Evolutionary conservation across 2,329 filamentous ascomycete genomes (phyloP), one percentile per base, ranked within the genome.

Genomic region (Xylaria arbuscula): DNA sequence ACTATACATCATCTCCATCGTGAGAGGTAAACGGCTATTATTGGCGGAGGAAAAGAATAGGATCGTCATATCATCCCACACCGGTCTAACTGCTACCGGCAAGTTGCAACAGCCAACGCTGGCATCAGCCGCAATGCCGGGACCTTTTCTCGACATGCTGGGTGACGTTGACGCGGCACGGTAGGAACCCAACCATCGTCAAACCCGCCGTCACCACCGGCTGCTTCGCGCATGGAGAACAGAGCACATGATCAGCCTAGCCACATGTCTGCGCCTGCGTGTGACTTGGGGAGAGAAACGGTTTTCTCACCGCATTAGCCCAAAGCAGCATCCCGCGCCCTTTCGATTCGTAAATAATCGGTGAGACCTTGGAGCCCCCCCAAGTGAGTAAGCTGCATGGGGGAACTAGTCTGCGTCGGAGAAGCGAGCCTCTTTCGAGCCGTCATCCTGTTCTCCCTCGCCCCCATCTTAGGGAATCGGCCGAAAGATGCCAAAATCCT

Each of bases 191-290:
- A 45, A 64, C 2, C 13, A 48, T 57, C 59, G 54, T 60, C 67
- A 45, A 45, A 15, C 40, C 40, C 6, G 58, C 48, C 63, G 53
- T 38, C 57, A 55, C 32, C 64, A 36, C 53, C 64, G 63, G 5
- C 68, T 45, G 54, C 55, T 36, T 65, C 62, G 58, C 66, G 66
- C 70, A 72, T 71, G 47, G 54, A 22, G 45, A 40, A 28, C 15
- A 19, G 32, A 60, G 64, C 70, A 72, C 70, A 72, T 72, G 70
- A 72, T 64, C 56, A 57, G 36, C 19, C 48, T 19, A 59, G 63
- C 62, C 68, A 60, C 58, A 66, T 38, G 55, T 54, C 53, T 69
- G 63, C 64, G 67, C 34, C 48, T n/a, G 56, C 58, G 67, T 64
- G 66, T 67, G 67, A 64, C 64, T 58, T 47, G 8, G 34, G 19